Percentiles rank a stretch among this genome's conserved stretches.
phyloP scores from a whole-genome alignment of 2,329 filamentous ascomycete genomes.

The Botrytis byssoidea region DNA sequence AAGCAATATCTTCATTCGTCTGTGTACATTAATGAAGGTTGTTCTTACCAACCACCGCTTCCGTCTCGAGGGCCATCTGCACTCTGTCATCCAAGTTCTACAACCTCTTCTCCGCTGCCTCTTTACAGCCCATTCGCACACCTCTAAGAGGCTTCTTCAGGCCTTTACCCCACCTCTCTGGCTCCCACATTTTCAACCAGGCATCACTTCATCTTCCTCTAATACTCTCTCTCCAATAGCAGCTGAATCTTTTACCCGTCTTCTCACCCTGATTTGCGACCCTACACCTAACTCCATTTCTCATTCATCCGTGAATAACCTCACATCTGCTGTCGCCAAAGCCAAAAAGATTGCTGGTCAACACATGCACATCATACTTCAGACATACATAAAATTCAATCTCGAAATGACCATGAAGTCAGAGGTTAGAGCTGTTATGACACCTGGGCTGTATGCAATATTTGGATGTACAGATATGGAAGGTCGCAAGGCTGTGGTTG shows the following conservation, averaged over 20 bases:
- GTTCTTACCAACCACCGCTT: constrained; percentile 60
- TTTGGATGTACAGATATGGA: constrained; percentile 51
- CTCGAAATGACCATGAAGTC: constrained; percentile 54
- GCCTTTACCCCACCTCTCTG: constrained; percentile 37
- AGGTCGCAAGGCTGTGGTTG: constrained; percentile 56
- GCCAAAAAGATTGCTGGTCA: constrained; percentile 61
- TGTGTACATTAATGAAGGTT: constrained; percentile 53
- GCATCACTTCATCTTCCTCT: constrained; percentile 38
- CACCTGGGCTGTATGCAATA: constrained; percentile 57
- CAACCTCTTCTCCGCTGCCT: constrained; percentile 57
- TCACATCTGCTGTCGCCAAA: constrained; percentile 60
- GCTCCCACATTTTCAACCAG: constrained; percentile 37
- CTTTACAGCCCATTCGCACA: constrained; percentile 43
- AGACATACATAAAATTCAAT: constrained; percentile 60
- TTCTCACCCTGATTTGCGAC: constrained; percentile 57
- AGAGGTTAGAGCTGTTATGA: constrained; percentile 53
- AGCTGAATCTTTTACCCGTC: constrained; percentile 45
- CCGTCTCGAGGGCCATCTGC: constrained; percentile 61
- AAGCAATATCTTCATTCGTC: constrained; percentile 35
- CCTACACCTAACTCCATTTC: constrained; percentile 57
- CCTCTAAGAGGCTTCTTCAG: constrained; percentile 30
- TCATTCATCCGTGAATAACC: constrained; percentile 42
- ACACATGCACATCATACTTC: constrained; percentile 60
- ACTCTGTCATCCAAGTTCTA: constrained; percentile 54
- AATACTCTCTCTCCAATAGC: constrained; percentile 42